Evolutionary conservation across 1,139 yeast genomes (phyloP), one percentile per base, ranked within the genome.

Genomic region (Arxiozyma bovina): DNA sequence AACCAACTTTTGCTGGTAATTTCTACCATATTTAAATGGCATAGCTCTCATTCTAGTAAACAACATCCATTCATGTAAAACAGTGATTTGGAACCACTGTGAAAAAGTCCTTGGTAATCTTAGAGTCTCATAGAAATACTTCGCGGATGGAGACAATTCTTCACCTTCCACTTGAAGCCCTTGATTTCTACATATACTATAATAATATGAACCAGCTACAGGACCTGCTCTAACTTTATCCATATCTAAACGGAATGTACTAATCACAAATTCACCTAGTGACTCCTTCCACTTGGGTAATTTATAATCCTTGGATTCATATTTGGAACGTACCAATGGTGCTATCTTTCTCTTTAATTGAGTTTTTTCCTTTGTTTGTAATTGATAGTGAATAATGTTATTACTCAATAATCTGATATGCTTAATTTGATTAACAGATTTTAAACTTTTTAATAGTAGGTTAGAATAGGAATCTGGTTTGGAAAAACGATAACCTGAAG

Each of bases 31-130:
- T 66, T 87, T 85, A 69, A 85, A 85, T 0, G 98, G 98, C 85
- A 94, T 78, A 21, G 95, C 95, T 69, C 99, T 82, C 96, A 93
- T 90, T 66, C 99, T 82, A 18, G 88, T 96, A 62, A 86, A 85
- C 53, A 93, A 76, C 66, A 93, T 84, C 99, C 99, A 93, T 59
- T 88, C 83, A 70, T 93, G 99, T 61, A 93, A 77, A 3, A 86
- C 78, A 6, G 96, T 87, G 61, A 93, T 86, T 72, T 91, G 98
- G 68, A 85, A 91, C 96, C 97, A 93, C 71, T 90, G 96, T 27
- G 93, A 82, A 67, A 91, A 93, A 0, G 97, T 85, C 67, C 80
- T 78, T 23, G 96, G 97, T 65, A 94, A 75, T 25, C 81, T 84
- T 57, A 93, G 74, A 11, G 93, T 87, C 55, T 87, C 86, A 66